phyloP scores from a whole-genome alignment of 2,329 filamentous ascomycete genomes.

The Fusarium aywerte region DNA sequence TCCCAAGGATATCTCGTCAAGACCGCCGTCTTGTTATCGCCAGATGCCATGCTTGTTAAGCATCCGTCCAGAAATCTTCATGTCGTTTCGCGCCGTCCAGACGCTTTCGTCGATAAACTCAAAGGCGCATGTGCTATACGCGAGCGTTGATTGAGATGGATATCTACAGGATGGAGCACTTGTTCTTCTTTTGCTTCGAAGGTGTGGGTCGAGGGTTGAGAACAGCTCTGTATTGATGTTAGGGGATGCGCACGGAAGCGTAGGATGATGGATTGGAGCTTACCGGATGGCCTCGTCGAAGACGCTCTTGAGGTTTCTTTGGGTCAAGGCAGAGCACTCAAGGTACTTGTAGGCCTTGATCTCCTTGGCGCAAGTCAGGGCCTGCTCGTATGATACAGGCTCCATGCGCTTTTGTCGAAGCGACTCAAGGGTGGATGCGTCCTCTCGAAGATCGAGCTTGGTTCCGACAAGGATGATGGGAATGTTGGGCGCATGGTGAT shows the following conservation, averaged over 20 bases:
- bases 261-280: constrained; percentile 48
- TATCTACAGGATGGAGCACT: constrained; percentile 75
- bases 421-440: constrained; percentile 81
- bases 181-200: constrained; percentile 70
- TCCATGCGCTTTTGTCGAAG: constrained; percentile 94
- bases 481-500: constrained; percentile 93
- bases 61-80: constrained; percentile 41
- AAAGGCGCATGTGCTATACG: constrained; percentile 17
- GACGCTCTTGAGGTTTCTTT: constrained; percentile 96
- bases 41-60: constrained; percentile 40
- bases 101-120: constrained; percentile 40
- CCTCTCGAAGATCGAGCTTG: constrained; percentile 94
- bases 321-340: constrained; percentile 96
- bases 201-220: constrained; percentile 71
- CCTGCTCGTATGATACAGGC: constrained; percentile 95
- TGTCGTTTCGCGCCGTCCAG: constrained; percentile 43
- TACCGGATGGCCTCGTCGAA: constrained; percentile 99
- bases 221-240: constrained; percentile 67
- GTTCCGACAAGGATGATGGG: constrained; percentile 97
- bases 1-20: constrained; percentile 41
- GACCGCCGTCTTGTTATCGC: constrained; percentile 44
- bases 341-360: constrained; percentile 97
- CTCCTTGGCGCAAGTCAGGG: constrained; percentile 87
- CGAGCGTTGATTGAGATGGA: constrained; percentile 25
- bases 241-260: constrained; percentile 8